Conservation (phyloP, 257 asterid species). For the Lantana camara region DNA sequence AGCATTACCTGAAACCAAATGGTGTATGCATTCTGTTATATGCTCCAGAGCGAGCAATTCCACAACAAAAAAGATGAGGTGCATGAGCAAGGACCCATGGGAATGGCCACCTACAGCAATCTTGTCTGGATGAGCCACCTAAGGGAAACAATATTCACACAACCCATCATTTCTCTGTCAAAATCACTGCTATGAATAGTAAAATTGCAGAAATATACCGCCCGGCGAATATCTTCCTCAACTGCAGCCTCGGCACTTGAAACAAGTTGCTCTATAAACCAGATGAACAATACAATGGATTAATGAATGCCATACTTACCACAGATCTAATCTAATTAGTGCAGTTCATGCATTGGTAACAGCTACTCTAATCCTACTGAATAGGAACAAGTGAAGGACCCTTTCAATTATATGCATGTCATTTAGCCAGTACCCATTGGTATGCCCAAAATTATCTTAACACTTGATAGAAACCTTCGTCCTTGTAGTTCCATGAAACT, state of each 20-base stretch:
- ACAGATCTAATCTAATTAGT: not conserved
- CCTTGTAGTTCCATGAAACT: slow-evolving; percentile 5
- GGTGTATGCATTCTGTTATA: slow-evolving; percentile 98
- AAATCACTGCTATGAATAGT: not conserved
- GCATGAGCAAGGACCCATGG: slow-evolving; percentile 97
- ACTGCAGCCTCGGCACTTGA: slow-evolving; percentile 99
- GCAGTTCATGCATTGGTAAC: not conserved
- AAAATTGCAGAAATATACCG: slow-evolving; percentile 60
- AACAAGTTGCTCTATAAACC: slow-evolving; percentile 95
- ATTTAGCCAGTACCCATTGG: not conserved
- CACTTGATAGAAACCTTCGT: not conserved
- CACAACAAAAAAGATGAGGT: slow-evolving; percentile 93
- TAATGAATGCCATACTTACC: slow-evolving; percentile 3
- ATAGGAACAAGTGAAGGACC: not conserved
- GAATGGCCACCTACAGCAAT: slow-evolving; percentile 97
- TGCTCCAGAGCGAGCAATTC: slow-evolving; percentile 99
- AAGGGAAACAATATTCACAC: slow-evolving; percentile 25
- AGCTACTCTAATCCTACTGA: not conserved
- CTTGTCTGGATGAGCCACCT: slow-evolving; percentile 97
- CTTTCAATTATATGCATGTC: not conserved
- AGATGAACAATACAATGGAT: slow-evolving; percentile 36
- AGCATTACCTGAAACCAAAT: slow-evolving; percentile 95
- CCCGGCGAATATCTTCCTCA: slow-evolving; percentile 88
- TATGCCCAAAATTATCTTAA: not conserved
- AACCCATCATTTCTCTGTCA: slow-evolving; percentile 11